A percentile compares a stretch with the other conserved stretches of the same genome.
Conservation (phyloP, 169 alveolate genomes). For the Plasmodium relictum region DNA sequence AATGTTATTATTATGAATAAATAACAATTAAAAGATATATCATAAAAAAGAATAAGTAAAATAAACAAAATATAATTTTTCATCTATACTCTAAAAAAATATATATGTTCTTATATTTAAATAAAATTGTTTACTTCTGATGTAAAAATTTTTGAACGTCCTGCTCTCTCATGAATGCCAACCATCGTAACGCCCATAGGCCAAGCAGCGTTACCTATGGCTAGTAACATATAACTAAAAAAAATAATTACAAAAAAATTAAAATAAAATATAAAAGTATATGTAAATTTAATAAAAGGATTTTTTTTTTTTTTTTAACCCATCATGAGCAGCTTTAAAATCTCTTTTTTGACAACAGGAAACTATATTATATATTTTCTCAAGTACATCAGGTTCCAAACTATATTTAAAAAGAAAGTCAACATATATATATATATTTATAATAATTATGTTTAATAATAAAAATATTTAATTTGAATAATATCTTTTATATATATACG, state of each 20-base stretch:
- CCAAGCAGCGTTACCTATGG: conserved; percentile 98
- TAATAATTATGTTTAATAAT: not conserved
- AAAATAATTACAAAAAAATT: conserved; percentile 66
- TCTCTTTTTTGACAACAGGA: conserved; percentile 61
- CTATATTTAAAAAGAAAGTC: conserved; percentile 23
- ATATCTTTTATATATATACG: not conserved
- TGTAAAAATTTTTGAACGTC: conserved; percentile 91
- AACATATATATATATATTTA: not conserved
- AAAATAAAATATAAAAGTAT: not conserved
- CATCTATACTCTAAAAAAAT: not conserved
- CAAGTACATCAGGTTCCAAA: conserved; percentile 59
- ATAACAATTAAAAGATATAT: no score
- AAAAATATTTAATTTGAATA: no score
- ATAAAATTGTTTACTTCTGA: conserved; percentile 87
- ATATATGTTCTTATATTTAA: not conserved
- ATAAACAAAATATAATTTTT: not conserved
- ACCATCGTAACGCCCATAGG: conserved; percentile 97
- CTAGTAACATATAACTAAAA: conserved; percentile 89
- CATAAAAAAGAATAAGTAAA: not conserved
- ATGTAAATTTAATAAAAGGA: not conserved
- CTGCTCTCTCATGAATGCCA: conserved; percentile 96
- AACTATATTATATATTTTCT: conserved; percentile 71
- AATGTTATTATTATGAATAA: not conserved
- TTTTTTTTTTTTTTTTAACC: conserved; percentile 34
- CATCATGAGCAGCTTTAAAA: conserved; percentile 76